Evolutionary conservation across 2,329 filamentous ascomycete genomes (phyloP), one percentile per base, ranked within the genome.

Genomic region (Xylaria sp.): DNA sequence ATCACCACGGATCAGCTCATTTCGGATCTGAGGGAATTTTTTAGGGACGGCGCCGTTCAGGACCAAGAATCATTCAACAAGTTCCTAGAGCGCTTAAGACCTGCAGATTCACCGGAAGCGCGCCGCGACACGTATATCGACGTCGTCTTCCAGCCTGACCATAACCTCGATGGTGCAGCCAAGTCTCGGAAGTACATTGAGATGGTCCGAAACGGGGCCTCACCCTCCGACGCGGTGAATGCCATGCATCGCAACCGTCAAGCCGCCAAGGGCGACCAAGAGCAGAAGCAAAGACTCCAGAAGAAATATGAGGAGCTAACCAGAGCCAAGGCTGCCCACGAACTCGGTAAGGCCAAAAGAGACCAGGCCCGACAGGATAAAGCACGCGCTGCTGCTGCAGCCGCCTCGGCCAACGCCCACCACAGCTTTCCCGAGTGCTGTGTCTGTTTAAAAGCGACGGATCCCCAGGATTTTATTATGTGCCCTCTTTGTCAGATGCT

Each of bases 401-500:
- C 50, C 1, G 64, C 69, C 62, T 58, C 70, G 62, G 46, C 66
- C 62, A 39, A 21, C 60, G 66, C 63, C 2, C 67, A 72, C 29
- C 65, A 72, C 47, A 63, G 76, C 1, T 62, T 76, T 2, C 73
- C 76, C 1, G 65, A 71, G 0, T 81, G 78, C 56, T 55, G 63
- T 2, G 71, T 69, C 7, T 81, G 78, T 56, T 57, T 65, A 1
- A 68, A 68, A 47, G 39, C 56, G 0, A 68, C 76, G 13, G 65
- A 74, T 13, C 42, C 63, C 1, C 68, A 71, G 40, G 64, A 72
- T 7, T 72, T 78, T 7, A 52, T 75, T 1, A 74, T 74, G 4
- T 81, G 79, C 47, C 67, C 73, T 1, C 45, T 79, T 5, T 81
- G 79, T 61, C 75, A 80, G 57, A 63, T 75, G n/a, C 63, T 78